Evolutionary conservation across 306 rosid genomes (phyloP).

Genomic region (Casuarina glauca): DNA sequence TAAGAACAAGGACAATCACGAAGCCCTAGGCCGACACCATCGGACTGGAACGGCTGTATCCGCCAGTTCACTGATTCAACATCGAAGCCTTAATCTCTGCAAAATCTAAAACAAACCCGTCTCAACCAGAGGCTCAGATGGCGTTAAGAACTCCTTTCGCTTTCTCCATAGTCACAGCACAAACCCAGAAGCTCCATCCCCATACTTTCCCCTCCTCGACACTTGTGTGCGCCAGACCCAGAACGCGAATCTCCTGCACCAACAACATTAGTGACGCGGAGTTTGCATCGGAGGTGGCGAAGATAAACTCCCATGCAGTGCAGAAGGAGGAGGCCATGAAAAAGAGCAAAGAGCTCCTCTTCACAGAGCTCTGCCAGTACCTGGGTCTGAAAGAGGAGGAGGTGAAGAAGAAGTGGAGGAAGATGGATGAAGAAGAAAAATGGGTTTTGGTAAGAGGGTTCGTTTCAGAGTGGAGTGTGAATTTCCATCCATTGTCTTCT

Average conservation of each 20-base stretch:
- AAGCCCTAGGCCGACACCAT: background rate
- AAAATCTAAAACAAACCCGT: background rate
- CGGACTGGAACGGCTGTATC: background rate
- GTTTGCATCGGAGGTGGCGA: conserved; percentile 51
- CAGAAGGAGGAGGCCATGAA: conserved; percentile 66
- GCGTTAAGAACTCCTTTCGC: conserved; percentile 33
- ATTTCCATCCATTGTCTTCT: conserved; percentile 81
- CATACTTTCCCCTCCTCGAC: conserved; percentile 6
- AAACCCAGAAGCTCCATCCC: conserved; percentile 21
- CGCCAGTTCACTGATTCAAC: background rate
- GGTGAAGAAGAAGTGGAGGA: conserved; percentile 53
- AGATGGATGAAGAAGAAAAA: conserved; percentile 56
- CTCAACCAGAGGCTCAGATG: conserved; percentile 33
- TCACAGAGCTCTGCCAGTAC: conserved; percentile 54
- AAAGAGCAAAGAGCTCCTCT: conserved; percentile 67
- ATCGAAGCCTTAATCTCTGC: background rate
- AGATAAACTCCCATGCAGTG: conserved; percentile 38
- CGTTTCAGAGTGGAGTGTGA: conserved; percentile 55
- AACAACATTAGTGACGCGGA: conserved; percentile 41
- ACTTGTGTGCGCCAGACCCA: conserved; percentile 22
- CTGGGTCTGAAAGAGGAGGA: conserved; percentile 52
- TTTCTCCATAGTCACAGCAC: conserved; percentile 12
- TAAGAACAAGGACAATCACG: background rate
- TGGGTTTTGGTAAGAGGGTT: conserved; percentile 51
- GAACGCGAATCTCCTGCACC: conserved; percentile 41